A percentile compares a stretch with the other conserved stretches of the same genome.
These are phyloP conservation scores for Alternaria brassicae DNA, from an alignment of 2,329 filamentous ascomycete genomes.

Conservation along the genomic window DNA sequence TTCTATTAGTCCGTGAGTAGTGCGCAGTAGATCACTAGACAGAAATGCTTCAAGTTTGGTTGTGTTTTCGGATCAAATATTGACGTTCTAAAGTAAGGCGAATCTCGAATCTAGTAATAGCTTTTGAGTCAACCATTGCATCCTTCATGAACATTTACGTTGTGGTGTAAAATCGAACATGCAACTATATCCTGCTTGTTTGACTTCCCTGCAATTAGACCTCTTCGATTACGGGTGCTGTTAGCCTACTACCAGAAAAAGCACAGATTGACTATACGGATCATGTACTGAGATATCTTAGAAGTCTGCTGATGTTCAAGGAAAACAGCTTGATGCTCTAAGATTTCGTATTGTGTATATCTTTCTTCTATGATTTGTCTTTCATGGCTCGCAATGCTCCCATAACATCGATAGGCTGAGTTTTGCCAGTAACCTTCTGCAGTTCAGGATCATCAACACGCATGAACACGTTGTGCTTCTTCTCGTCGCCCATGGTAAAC, in stretches of 20 bases:
- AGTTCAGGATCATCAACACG: conserved; percentile 83
- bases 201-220: neutral
- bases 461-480: conserved; percentile 98
- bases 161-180: neutral
- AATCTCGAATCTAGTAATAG: neutral
- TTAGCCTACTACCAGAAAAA: neutral
- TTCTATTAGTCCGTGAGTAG: neutral
- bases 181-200: neutral
- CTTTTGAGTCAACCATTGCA: neutral
- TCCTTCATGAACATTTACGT: neutral
- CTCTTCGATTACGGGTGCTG: neutral
- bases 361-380: conserved; percentile 58
- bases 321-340: neutral
- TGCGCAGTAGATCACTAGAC: neutral
- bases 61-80: neutral
- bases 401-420: conserved; percentile 84
- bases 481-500: conserved; percentile 97
- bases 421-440: conserved; percentile 83
- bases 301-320: neutral
- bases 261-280: neutral
- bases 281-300: neutral
- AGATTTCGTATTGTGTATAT: neutral
- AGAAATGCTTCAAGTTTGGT: neutral
- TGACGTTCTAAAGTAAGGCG: neutral
- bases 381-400: conserved; percentile 87